Conservation (phyloP, 371 early-diverging fungal species). For the Vavraia culicis region DNA sequence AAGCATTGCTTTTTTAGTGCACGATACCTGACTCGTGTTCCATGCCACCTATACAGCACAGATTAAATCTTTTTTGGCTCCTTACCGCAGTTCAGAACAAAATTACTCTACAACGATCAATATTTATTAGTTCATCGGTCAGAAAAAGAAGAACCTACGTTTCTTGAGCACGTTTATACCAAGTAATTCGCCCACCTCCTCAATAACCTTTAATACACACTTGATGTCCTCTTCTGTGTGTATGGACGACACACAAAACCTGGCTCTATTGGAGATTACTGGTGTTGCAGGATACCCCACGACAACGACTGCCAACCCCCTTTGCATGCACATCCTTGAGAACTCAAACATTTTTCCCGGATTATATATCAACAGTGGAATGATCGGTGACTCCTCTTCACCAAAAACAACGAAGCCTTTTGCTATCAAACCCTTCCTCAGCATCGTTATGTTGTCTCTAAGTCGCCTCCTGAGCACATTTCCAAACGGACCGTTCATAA, state of each 20-base stretch:
- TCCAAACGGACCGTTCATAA: constrained; percentile 47
- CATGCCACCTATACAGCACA: no score
- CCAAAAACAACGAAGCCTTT: constrained; percentile 86
- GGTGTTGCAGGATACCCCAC: constrained; percentile 93
- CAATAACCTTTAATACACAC: constrained; percentile 44
- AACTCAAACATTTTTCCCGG: constrained; percentile 93
- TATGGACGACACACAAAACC: constrained; percentile 81
- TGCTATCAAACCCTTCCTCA: constrained; percentile 55
- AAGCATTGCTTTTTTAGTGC: no score
- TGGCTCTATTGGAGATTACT: constrained; percentile 73
- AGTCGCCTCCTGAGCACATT: constrained; percentile 56
- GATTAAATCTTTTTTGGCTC: no score
- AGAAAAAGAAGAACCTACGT: no score
- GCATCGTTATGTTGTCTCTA: constrained; percentile 62
- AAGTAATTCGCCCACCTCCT: constrained; percentile 37
- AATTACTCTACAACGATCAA: no score
- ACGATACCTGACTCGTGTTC: no score
- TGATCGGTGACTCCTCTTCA: constrained; percentile 67
- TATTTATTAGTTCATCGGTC: no score
- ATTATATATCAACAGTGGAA: constrained; percentile 80
- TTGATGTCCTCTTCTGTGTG: constrained; percentile 82
- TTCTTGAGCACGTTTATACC: constrained; percentile 27
- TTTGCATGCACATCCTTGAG: constrained; percentile 60
- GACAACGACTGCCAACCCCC: constrained; percentile 82
- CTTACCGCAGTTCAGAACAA: no score